Base-by-base conservation (phyloP, 352 stramenopile species). In the Pythium aphanidermatum region DNA sequence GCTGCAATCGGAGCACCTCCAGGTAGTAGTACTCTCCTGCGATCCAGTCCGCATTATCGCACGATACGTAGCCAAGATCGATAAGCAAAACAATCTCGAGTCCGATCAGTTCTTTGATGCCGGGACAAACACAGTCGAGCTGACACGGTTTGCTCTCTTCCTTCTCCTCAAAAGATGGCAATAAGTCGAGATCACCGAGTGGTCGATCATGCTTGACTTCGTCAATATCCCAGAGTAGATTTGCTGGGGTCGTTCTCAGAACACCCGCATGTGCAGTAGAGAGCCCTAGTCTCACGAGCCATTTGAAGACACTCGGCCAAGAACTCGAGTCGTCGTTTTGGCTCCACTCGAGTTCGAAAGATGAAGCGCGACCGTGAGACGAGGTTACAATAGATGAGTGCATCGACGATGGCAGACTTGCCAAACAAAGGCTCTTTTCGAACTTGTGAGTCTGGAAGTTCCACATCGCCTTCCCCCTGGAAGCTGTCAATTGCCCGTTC, bases 341-440 rank as follows among this genome's bases (percentile, higher is more conserved):
- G 75, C 38, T 91, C 79, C 21, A 87, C 67, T 16, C 79, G 75
- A 10, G 77, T 78, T 1, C 79, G 71, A 40, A 87, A 86, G 46
- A 91, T 88, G 54, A 87, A 91, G 3, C 79, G 79, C 40, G 69
- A 74, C n/a, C 79, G 75, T 12, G 83, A 72, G 20, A 91, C 76
- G 29, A 91, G 42, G 53, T 88, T 87, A 63, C 67, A 83, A 41
- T 91, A 86, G 44, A 91, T 55, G 26, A 91, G 54, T 8, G 68
- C 74, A 23, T 91, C 79, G 12, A 91, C 72, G 28, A 91, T 70
- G 1, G 74, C 74, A 8, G 70, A 83, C 20, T 53, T 84, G 71
- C 45, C 52, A 21, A 60, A 63, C 20, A 51, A n/a, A 13, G 47
- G 8, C n/a, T 17, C 41, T 48, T 17, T 37, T 25, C 12, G 27